Evolutionary conservation across 2,329 filamentous ascomycete species (phyloP).

Genomic region (Teratosphaeria gauchensis): DNA sequence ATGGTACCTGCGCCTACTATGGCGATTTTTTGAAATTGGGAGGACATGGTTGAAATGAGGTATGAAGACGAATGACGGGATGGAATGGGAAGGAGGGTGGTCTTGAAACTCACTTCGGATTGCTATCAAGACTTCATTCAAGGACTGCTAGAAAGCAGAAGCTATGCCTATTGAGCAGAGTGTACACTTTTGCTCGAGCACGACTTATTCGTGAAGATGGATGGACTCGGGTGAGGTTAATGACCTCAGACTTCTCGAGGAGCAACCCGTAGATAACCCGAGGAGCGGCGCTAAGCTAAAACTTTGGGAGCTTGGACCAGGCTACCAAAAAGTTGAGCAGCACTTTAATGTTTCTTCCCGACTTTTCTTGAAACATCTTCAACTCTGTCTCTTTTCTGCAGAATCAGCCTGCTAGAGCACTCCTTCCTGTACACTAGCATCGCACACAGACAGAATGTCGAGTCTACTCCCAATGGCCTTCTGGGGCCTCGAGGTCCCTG

Average conservation of each 20-base stretch:
- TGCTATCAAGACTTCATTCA: too few relatives aligned
- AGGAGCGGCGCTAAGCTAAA: not conserved
- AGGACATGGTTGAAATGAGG: not conserved
- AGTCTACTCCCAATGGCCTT: not conserved
- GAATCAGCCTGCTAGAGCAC: not conserved
- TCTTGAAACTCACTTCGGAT: not conserved
- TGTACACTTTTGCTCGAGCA: too few relatives aligned
- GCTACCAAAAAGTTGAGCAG: not conserved
- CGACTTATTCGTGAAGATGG: too few relatives aligned
- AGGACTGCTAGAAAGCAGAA: not conserved
- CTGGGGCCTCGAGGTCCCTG: conserved; percentile 4
- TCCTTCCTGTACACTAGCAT: not conserved
- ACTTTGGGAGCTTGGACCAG: not conserved
- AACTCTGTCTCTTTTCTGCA: not conserved
- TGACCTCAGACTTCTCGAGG: not conserved
- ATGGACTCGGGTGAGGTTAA: too few relatives aligned
- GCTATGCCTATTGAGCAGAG: too few relatives aligned
- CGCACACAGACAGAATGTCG: not conserved
- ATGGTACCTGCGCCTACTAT: conserved; percentile 42
- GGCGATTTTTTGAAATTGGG: conserved; percentile 23
- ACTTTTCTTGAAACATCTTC: not conserved
- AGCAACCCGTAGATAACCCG: not conserved
- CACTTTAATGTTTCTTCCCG: not conserved
- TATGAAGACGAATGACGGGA: not conserved
- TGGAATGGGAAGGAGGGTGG: not conserved